A percentile compares a stretch with the other conserved stretches of the same genome.
phyloP scores from a whole-genome alignment of 2,329 filamentous ascomycete species.

The Lachnum nothofagi region DNA sequence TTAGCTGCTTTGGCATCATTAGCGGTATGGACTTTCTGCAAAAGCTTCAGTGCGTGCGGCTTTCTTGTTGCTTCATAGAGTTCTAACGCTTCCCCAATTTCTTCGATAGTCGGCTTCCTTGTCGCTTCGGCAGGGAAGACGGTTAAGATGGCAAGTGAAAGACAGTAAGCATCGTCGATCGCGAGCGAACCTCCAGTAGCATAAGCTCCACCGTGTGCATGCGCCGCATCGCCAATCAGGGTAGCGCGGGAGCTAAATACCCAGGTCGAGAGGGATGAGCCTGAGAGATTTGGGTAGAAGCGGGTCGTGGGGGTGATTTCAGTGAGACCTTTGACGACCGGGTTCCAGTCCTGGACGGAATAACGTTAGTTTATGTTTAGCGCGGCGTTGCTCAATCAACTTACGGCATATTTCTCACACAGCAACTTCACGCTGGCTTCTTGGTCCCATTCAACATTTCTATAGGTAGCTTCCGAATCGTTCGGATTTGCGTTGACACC shows the following conservation, averaged over 20 bases:
- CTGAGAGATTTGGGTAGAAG: conserved; percentile 35
- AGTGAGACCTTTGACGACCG: conserved; percentile 32
- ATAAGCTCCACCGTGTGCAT: conserved; percentile 37
- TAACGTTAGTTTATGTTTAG: not conserved
- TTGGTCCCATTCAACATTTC: conserved; percentile 28
- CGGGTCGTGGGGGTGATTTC: conserved; percentile 31
- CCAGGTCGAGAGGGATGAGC: conserved; percentile 31
- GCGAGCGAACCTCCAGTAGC: conserved; percentile 37
- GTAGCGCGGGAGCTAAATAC: conserved; percentile 31
- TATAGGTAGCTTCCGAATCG: conserved; percentile 20
- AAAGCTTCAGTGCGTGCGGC: conserved; percentile 33
- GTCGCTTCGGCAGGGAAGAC: conserved; percentile 14
- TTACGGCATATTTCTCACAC: conserved; percentile 28
- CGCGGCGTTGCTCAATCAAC: not conserved
- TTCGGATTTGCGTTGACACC: conserved; percentile 26
- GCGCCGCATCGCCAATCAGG: conserved; percentile 36
- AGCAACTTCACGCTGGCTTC: conserved; percentile 28
- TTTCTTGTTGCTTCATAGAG: conserved; percentile 35
- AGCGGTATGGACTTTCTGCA: conserved; percentile 11
- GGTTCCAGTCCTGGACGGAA: conserved; percentile 32
- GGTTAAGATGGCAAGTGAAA: conserved; percentile 22
- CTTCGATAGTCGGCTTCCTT: conserved; percentile 11
- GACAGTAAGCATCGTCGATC: conserved; percentile 37
- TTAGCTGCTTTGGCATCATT: conserved; percentile 11
- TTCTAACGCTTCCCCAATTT: conserved; percentile 24